Evolutionary conservation across 148 eudicot species (phyloP), one percentile per base, ranked within the genome.

Genomic region (Diospyros kaki): DNA sequence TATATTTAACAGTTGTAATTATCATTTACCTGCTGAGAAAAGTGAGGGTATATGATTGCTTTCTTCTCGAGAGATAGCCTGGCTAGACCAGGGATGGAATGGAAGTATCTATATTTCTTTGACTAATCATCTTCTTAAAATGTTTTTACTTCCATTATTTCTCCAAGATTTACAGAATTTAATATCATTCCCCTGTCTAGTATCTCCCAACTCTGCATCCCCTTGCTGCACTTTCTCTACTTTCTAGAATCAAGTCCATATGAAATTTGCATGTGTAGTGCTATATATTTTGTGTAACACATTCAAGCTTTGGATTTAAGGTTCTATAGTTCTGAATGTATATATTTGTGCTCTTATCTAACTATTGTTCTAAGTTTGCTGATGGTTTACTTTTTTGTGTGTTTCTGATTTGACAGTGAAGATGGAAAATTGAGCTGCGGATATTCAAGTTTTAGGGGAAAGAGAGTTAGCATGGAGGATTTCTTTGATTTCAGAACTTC

Each of bases 391-490:
- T 58, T 68, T 79, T 48, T 65, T 62, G 72, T 81, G 44, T 77
- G 65, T 76, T 28, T 61, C 71, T 71, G 61, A 72, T 58, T 71
- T 84, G 83, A 80, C 94, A 95, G 99, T 79, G 97, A 95, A 80
- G 92, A 93, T 80, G 97, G 97, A 76, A 91, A 76, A 77, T 58
- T 95, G 80, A 88, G 97, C 73, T 93, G 90, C 76, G 99, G 99
- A 18, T 95, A 82, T 81, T 87, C 99, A 64, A 95, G 99, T 78
- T 93, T 93, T 75, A 90, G 93, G 70, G 99, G 99, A 73, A 95
- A 89, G 79, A 93, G 99, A 86, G 88, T 87, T 73, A 93, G 82
- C 94, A 95, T 95, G 99, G 98, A 95, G 86, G 99, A 95, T 73
- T 95, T 87, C 81, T 95, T 75, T 84, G 98, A 93, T 85, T 79